A percentile compares a stretch with the other conserved stretches of the same genome.
phyloP scores from a whole-genome alignment of 192 early-diverging fungal species.

The Pecoramyces ruminantium region DNA sequence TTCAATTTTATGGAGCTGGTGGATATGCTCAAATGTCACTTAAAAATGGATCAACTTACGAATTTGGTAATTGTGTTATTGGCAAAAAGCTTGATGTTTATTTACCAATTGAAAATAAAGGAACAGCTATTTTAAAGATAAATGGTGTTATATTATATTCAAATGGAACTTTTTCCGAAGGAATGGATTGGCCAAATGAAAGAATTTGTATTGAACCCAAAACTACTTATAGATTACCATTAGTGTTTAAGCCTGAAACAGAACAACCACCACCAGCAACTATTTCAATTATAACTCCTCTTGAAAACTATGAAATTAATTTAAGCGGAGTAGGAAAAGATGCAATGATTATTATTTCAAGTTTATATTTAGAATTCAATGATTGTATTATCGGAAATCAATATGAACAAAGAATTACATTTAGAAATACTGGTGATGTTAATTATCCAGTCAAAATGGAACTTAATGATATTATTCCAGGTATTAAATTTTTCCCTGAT shows the following conservation, averaged over 20 bases:
- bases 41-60: constrained; percentile 31
- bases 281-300: constrained; percentile 26
- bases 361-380: constrained; percentile 30
- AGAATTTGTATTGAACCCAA: constrained; percentile 32
- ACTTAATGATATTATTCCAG: constrained; percentile 31
- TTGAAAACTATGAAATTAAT: constrained; percentile 39
- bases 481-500: constrained; percentile 28
- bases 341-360: constrained; percentile 45
- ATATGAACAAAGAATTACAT: constrained; percentile 39
- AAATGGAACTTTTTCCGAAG: constrained; percentile 42
- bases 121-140: constrained; percentile 42
- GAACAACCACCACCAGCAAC: constrained; percentile 32
- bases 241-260: constrained; percentile 47
- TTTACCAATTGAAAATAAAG: constrained; percentile 41
- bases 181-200: constrained; percentile 13
- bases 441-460: constrained; percentile 46
- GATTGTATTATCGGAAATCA: constrained; percentile 48
- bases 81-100: constrained; percentile 40
- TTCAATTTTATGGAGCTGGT: constrained; percentile 42
- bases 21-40: constrained; percentile 36
- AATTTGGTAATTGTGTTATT: constrained; percentile 52
- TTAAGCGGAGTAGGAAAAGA: constrained; percentile 40
- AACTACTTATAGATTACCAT: constrained; percentile 28
- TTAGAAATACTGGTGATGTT: constrained; percentile 50
- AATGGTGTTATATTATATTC: constrained; percentile 30